Evolutionary conservation across 306 rosid genomes (phyloP), one percentile per base, ranked within the genome.

Genomic region (Cucurbita argyrosperma): DNA sequence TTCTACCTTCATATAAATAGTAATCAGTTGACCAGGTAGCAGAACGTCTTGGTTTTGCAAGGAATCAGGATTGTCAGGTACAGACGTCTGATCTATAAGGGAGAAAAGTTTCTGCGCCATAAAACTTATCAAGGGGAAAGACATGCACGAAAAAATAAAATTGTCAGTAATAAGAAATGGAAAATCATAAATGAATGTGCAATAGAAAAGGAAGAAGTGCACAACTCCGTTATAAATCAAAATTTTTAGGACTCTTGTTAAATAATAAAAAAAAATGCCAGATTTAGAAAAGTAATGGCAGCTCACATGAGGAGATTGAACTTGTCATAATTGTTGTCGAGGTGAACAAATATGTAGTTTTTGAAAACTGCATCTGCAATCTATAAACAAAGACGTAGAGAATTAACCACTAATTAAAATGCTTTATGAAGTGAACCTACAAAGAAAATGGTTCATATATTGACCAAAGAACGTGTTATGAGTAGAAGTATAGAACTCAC

Each of bases 91-190:
- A 84, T 94, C 98, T 71, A 89, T 37, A 76, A 94, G 95, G 18
- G 98, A 94, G 84, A 94, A 90, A 76, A 94, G 98, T 58, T 90
- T 94, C 88, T 89, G 97, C 86, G 87, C 73, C 97, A 94, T 90
- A 84, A 94, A 91, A 64, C 99, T 94, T 75, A n/a, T 58, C 69
- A 70, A 63, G 52, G 52, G 52, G n/a, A 43, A 66, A 65, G 74
- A 78, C 56, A 57, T 49, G 21, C 42, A 65, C 58, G 54, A 45
- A 38, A 80, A 77, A 53, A 71, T 11, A 64, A 69, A 58, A 50
- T 16, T 70, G 79, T 49, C 60, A 35, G 46, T 39, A 68, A 71
- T 52, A 53, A 52, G 8, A 58, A 66, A 66, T 19, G 5, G 16
- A 66, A 43, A 65, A 66, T 42, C 57, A 21, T 21, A 5, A 54